These are phyloP conservation scores for Fusarium pilosicola DNA, from an alignment of 2,329 filamentous ascomycete genomes.

Conservation along the genomic window DNA sequence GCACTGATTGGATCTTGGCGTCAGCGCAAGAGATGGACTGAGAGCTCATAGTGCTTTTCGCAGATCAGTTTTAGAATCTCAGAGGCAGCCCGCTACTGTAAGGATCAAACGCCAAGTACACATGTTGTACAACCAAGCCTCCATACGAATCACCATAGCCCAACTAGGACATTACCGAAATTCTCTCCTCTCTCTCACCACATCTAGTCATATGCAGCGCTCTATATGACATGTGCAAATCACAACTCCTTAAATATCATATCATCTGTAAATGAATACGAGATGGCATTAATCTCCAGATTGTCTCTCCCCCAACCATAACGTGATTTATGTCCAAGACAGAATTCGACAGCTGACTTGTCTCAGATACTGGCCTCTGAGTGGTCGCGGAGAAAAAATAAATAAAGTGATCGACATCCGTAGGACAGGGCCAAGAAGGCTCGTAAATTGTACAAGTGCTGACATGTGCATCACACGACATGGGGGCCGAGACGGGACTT, in stretches of 20 bases:
- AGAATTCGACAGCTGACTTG: conserved; percentile 12
- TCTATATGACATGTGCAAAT: not conserved
- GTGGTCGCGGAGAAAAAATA: not conserved
- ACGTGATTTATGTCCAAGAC: not conserved
- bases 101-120: not conserved
- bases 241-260: not conserved
- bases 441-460: conserved; percentile 20
- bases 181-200: not conserved
- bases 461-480: conserved; percentile 18
- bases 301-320: conserved; percentile 7
- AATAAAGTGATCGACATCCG: not conserved
- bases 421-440: not conserved
- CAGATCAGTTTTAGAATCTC: too few relatives aligned
- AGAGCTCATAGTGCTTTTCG: too few relatives aligned
- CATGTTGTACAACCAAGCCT: not conserved
- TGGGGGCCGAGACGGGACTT: not conserved
- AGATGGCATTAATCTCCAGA: not conserved
- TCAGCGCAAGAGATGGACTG: not conserved
- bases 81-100: not conserved
- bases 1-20: not conserved
- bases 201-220: not conserved
- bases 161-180: not conserved
- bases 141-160: not conserved
- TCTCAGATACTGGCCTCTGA: not conserved
- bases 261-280: conserved; percentile 9